These are phyloP conservation scores for Cucurbitaria berberidis DNA, from an alignment of 2,329 filamentous ascomycete genomes.

Conservation along the genomic window DNA sequence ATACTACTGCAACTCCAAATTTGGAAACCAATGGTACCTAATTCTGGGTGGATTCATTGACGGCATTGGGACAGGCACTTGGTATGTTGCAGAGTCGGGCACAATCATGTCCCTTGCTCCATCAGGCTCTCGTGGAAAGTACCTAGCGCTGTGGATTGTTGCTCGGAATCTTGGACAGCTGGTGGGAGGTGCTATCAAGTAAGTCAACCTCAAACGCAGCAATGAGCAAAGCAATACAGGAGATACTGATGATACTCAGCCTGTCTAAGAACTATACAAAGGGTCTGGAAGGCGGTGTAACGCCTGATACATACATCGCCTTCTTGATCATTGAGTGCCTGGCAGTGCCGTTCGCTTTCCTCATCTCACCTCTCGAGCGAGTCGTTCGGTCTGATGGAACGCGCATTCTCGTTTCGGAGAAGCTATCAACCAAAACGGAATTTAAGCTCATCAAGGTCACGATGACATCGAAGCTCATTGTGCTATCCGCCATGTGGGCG, in stretches of 20 bases:
- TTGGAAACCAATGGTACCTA: conserved; percentile 57
- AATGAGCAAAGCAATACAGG: not conserved
- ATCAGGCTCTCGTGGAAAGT: conserved; percentile 55
- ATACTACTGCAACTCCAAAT: conserved; percentile 59
- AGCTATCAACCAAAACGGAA: conserved; percentile 49
- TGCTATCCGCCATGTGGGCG: conserved; percentile 52
- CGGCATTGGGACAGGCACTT: conserved; percentile 49
- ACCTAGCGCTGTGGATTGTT: conserved; percentile 57
- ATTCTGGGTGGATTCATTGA: conserved; percentile 31
- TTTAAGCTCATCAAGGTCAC: conserved; percentile 51
- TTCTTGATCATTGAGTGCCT: conserved; percentile 57
- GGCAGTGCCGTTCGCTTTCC: conserved; percentile 54
- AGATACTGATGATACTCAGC: conserved; percentile 7
- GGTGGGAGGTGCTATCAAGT: conserved; percentile 55
- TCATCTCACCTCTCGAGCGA: conserved; percentile 55
- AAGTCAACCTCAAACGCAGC: conserved; percentile 3
- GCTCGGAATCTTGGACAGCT: conserved; percentile 56
- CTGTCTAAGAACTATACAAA: conserved; percentile 37
- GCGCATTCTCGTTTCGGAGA: conserved; percentile 51
- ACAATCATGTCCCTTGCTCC: conserved; percentile 58
- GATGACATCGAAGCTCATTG: conserved; percentile 47
- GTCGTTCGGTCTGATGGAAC: conserved; percentile 56
- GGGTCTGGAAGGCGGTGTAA: conserved; percentile 46
- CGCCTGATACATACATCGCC: conserved; percentile 55
- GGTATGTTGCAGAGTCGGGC: conserved; percentile 59